These are phyloP conservation scores for Naganishia kalamii DNA, from an alignment of 768 basidiomycete genomes.

Conservation along the genomic window DNA sequence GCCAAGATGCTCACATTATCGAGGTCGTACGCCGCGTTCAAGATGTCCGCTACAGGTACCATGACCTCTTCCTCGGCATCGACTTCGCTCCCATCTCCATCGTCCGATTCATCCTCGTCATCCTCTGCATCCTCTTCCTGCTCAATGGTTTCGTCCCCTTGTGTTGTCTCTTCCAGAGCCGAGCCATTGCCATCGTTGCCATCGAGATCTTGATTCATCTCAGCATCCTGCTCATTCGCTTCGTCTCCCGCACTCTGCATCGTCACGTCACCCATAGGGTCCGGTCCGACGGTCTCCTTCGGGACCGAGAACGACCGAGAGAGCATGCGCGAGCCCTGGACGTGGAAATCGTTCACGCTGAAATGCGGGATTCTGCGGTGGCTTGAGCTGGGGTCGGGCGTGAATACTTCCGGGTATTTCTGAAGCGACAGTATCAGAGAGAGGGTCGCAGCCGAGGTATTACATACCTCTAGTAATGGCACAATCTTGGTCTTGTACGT, in stretches of 20 bases:
- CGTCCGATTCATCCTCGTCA: constrained; percentile 37
- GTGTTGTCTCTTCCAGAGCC: neutral
- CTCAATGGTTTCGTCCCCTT: constrained; percentile 17
- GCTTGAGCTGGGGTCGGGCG: constrained; percentile 35
- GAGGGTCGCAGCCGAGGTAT: neutral
- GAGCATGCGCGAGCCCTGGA: constrained; percentile 84
- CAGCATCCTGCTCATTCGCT: constrained; percentile 23
- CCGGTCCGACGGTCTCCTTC: constrained; percentile 44
- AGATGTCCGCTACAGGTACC: constrained; percentile 93
- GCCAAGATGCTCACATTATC: constrained; percentile 62
- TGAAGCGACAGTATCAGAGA: constrained; percentile 36
- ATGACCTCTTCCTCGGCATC: constrained; percentile 68
- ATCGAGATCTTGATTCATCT: neutral
- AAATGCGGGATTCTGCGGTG: constrained; percentile 53
- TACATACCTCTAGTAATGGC: constrained; percentile 63
- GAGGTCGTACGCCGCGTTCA: constrained; percentile 78
- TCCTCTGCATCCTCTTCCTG: constrained; percentile 21
- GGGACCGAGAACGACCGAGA: constrained; percentile 87
- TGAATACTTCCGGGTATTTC: constrained; percentile 59
- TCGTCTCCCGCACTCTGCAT: constrained; percentile 15
- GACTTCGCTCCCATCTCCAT: constrained; percentile 54
- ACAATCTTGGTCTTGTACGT: constrained; percentile 63
- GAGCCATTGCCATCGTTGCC: neutral
- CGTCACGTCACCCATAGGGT: constrained; percentile 44
- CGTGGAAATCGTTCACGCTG: constrained; percentile 68